These are phyloP conservation scores for Picea mariana DNA, from an alignment of 83 land plant genomes.

Conservation along the genomic window DNA sequence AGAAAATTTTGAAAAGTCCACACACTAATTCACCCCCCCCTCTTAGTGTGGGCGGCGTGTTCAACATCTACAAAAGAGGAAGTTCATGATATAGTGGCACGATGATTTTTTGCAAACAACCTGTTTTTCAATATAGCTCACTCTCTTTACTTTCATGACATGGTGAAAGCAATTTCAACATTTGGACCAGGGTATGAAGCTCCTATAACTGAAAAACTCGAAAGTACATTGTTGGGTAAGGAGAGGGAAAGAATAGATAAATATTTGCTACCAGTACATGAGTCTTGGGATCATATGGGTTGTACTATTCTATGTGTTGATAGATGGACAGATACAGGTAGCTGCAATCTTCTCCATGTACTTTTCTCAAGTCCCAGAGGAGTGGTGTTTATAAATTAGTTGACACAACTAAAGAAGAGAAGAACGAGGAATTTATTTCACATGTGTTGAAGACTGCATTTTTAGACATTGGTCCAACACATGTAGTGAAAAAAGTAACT, in stretches of 20 bases:
- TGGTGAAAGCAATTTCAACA: constrained; percentile 1
- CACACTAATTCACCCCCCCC: too few species aligned
- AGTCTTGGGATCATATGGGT: neutral
- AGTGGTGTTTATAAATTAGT: neutral
- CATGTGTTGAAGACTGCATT: neutral
- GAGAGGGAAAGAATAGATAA: constrained; percentile 6
- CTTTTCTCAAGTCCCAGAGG: neutral
- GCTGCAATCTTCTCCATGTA: neutral
- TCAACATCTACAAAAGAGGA: too few species aligned
- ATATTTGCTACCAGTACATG: neutral
- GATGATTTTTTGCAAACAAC: too few species aligned
- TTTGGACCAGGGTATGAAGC: constrained; percentile 2
- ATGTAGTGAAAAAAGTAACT: neutral
- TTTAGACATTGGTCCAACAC: neutral
- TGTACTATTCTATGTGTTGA: neutral
- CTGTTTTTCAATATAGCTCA: neutral
- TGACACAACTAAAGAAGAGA: neutral
- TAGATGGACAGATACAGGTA: neutral
- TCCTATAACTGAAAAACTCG: neutral
- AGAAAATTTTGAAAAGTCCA: too few species aligned
- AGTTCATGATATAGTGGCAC: too few species aligned
- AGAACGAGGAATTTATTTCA: constrained; percentile 1
- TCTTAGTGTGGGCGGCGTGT: too few species aligned
- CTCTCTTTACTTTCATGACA: neutral
- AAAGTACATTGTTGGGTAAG: neutral